Evolutionary conservation across 179 eudicot genomes (phyloP), one percentile per base, ranked within the genome.

Genomic region (Monotropa hypopitys): DNA sequence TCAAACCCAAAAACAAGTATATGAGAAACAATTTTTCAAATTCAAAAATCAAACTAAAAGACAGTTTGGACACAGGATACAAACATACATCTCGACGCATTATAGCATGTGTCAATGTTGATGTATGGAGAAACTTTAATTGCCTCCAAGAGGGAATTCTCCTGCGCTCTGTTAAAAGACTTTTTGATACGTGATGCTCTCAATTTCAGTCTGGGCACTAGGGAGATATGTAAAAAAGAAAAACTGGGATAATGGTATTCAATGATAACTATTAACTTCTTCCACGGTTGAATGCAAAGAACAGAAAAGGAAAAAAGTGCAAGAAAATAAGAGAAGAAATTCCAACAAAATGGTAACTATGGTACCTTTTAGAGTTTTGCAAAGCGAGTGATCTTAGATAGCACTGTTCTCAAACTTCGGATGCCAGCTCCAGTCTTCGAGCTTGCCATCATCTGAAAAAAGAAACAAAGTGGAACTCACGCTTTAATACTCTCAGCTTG

Each of bases 361-460:
- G 50, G 21, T 63, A 75, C 78, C 72, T 74, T 59, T 80, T 78
- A 87, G 43, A 77, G 75, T 78, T 78, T 82, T 42, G 81, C 86
- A 57, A 85, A 87, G 59, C 92, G 92, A 79, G 87, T 91, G 56
- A 94, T 71, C 85, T 87, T 92, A 38, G 87, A 79, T 35, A 94
- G 91, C 56, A 79, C 94, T 33, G 96, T 90, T 88, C 98, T 90
- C 75, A 94, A 82, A 78, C 86, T 86, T 83, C 96, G 83, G 56
- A 94, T 87, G 62, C 98, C 98, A 67, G 94, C 98, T 73, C 98
- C 97, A 13, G 96, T 83, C 79, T 85, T 94, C 20, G 98, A 88
- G 84, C 98, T 94, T 46, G 87, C 91, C 97, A 94, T 94, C 94
- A 94, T 90, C 98, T 94, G 86, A 78, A 76, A 68, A 28, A 35